Evolutionary conservation across 2,329 filamentous ascomycete species (phyloP), one percentile per base, ranked within the genome.

Genomic region (Colletotrichum magnum): DNA sequence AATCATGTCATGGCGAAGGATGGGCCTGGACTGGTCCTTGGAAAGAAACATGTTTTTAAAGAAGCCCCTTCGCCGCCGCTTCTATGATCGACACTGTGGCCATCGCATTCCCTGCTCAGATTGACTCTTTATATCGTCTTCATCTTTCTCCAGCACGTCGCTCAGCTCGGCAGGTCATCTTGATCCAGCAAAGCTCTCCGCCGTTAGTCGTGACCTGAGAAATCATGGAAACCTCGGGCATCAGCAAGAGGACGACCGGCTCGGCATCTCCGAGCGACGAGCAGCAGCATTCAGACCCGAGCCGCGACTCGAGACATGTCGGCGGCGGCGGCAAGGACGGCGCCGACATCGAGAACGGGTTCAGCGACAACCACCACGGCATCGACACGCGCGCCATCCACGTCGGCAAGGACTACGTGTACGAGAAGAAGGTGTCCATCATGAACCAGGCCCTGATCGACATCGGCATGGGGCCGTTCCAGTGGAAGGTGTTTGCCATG

Each of bases 401-500:
- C 2, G 43, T 52, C 3, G 73, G 73, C 5, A 58, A 58, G 5
- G 70, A 74, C 26, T 45, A 60, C 16, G 36, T 73, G 2, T 75
- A 74, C 39, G 72, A 74, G 45, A 70, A 50, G 13, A 75, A 75
- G 48, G 66, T 75, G 6, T 58, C 73, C 32, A 61, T 75, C 43
- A 72, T 75, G 73, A 74, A 75, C 26, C 58, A 75, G 50, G 74
- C 74, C 10, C 63, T 75, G 18, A 72, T 75, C 5, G 73, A 75
- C 43, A 64, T 73, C 7, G 73, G 73, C 18, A 75, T 75, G 73
- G 73, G 73, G 2, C 52, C 64, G 5, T 71, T 71, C n/a, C 69
- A 71, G 39, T 71, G 69, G 69, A 69, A 71, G 39, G 54, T 51
- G 2, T 74, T 73, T 60, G 70, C 67, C 6, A 72, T 73, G 69